Evolutionary conservation across 176 grass and related monocot species (phyloP).

Genomic region (Alopecurus myosuroides): DNA sequence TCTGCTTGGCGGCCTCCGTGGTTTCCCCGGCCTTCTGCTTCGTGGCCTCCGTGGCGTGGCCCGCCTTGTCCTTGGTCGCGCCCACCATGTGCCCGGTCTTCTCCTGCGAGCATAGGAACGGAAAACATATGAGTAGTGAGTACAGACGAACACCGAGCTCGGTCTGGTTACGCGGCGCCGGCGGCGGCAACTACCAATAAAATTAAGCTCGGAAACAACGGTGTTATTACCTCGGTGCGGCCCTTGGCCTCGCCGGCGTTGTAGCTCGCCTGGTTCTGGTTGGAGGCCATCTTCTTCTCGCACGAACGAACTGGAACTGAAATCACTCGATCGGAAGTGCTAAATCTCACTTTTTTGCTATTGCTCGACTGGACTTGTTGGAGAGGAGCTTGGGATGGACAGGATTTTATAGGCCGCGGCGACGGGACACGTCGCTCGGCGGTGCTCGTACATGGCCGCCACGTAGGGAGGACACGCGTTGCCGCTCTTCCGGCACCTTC

Average conservation of each 20-base stretch:
- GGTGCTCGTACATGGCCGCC: constrained; percentile 14
- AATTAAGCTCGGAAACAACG: background rate
- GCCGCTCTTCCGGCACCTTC: background rate
- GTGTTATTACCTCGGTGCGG: constrained; percentile 44
- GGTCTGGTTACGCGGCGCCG: too few relatives aligned
- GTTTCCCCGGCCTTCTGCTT: background rate
- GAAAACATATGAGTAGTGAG: too few relatives aligned
- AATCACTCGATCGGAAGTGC: background rate
- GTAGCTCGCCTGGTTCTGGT: constrained; percentile 46
- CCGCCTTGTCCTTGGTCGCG: constrained; percentile 2
- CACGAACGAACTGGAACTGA: background rate
- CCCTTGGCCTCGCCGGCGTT: constrained; percentile 67
- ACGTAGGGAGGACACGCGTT: constrained; percentile 46
- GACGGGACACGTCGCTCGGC: constrained; percentile 14
- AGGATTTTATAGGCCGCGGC: background rate
- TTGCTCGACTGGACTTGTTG: background rate
- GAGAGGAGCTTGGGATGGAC: background rate
- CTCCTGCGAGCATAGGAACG: constrained; percentile 6
- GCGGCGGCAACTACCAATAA: too few relatives aligned
- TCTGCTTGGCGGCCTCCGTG: constrained; percentile 39
- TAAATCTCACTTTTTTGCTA: background rate
- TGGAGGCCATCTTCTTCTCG: constrained; percentile 48
- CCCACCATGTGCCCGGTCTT: constrained; percentile 24
- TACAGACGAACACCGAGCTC: background rate
- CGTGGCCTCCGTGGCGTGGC: background rate